Evolutionary conservation across 140 eudicot genomes (phyloP), one percentile per base, ranked within the genome.

Genomic region (Oenanthe javanica): DNA sequence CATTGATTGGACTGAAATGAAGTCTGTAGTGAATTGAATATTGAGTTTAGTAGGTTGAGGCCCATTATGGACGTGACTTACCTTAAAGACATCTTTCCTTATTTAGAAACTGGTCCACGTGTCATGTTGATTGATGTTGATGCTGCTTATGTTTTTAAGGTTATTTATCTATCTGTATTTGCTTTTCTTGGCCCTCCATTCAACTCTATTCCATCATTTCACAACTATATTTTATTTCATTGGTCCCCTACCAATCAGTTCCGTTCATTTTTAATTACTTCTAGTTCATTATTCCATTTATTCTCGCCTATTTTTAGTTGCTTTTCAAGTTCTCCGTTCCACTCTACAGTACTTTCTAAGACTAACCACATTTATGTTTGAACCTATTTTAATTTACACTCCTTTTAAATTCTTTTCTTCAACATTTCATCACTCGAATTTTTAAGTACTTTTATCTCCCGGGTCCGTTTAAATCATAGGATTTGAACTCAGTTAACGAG

Each of bases 71-170:
- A 81, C 66, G 43, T 59, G 76, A 14, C 51, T 40, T 51, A 57
- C 69, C 46, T 49, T 19, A 63, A 67, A 77, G 86, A 48, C n/a
- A 47, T 23, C n/a, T 59, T 83, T 80, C 89, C 86, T 18, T 69
- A 57, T 80, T 76, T 46, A 46, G 91, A 69, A 61, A 75, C 75
- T 55, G 91, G 81, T 42, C 90, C 88, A 83, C 80, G 78, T 61
- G 54, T 81, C 61, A 43, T 77, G 51, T 72, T 80, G 83, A 78
- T 79, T 77, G 86, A 86, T 80, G 87, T 57, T 67, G 79, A 83
- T 25, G 61, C 40, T 86, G 91, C 79, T 77, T 83, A 72, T 72
- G 72, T 61, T 69, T 83, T 85, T 81, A 75, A 59, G 84, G 91
- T 70, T 79, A 85, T 78, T 79, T 48, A 63, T 84, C 88, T 87